Conservation (phyloP, 371 early-diverging fungal genomes). For the Saksenaea oblongispora region DNA sequence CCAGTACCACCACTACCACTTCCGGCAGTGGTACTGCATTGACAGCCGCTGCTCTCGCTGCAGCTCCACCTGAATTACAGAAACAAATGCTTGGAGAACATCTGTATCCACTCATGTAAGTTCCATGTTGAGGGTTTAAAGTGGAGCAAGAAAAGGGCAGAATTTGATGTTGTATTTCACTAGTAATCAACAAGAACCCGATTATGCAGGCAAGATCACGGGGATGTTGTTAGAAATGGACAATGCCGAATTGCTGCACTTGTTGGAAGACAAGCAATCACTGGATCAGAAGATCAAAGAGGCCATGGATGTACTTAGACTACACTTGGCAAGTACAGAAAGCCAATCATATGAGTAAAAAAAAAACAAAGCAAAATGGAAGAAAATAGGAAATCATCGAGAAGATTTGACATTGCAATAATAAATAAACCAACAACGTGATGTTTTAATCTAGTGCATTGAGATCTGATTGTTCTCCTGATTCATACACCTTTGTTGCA, state of each 20-base stretch:
- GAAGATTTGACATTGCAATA: neutral
- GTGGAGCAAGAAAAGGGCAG: neutral
- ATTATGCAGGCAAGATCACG: conserved; percentile 95
- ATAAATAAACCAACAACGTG: neutral
- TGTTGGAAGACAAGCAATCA: conserved; percentile 80
- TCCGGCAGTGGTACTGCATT: conserved; percentile 41
- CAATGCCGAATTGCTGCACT: conserved; percentile 86
- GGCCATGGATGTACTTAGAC: conserved; percentile 88
- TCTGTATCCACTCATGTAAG: conserved; percentile 81
- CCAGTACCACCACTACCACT: conserved; percentile 76
- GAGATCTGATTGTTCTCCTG: neutral
- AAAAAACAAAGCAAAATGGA: neutral
- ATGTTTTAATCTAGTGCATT: neutral
- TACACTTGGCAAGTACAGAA: conserved; percentile 27
- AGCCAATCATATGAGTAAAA: neutral
- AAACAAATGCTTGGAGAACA: conserved; percentile 96
- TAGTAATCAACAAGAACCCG: conserved; percentile 58
- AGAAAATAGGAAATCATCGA: neutral
- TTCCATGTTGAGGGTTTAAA: neutral
- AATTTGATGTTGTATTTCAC: conserved; percentile 1
- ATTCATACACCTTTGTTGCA: conserved; percentile 50
- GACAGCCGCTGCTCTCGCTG: conserved; percentile 82
- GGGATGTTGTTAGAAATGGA: conserved; percentile 99
- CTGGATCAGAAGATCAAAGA: conserved; percentile 79
- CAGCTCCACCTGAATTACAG: conserved; percentile 83